Conservation (phyloP, 176 grass and related monocot genomes). For the Triticum aestivum region IWGSC_CS_RefSeq_v2.1 NC_057801.1:676125776-676126275, state of each 20-base stretch:
- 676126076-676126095: neutral
- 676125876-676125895: neutral
- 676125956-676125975: slow-evolving; percentile 13
- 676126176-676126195: neutral
- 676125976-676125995: slow-evolving; percentile 28
- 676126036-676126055: neutral
- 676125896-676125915: slow-evolving; percentile 60
- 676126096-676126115: neutral
- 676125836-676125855: no score
- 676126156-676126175: slow-evolving; percentile 9
- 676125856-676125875: no score
- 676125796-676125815: slow-evolving; percentile 23
- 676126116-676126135: slow-evolving; percentile 55
- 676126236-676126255: slow-evolving; percentile 67
- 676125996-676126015: slow-evolving; percentile 41
- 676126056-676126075: neutral
- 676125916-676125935: slow-evolving; percentile 56
- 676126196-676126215: slow-evolving; percentile 26
- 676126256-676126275: neutral
- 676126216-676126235: slow-evolving; percentile 42
- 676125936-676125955: neutral
- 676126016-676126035: slow-evolving; percentile 25
- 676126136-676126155: neutral
- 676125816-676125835: neutral
- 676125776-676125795: neutral